A percentile compares a stretch with the other conserved stretches of the same genome.
Conservation (phyloP, 305 asterid genomes). For the Euphrasia arctica region DNA sequence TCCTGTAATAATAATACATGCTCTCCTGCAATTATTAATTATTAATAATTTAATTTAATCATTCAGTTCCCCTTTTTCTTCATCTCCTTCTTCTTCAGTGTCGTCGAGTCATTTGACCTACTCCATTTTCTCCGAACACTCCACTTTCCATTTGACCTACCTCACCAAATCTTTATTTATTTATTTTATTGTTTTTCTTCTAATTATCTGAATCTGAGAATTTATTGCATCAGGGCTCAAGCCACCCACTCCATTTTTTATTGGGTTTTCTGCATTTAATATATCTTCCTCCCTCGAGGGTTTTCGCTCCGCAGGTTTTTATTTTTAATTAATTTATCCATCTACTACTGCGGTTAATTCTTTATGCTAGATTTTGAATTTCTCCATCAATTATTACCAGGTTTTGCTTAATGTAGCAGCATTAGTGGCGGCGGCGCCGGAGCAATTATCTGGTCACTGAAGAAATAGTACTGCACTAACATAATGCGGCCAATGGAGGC, state of each 20-base stretch:
- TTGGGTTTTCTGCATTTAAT: slow-evolving; percentile 24
- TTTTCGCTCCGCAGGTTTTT: background rate
- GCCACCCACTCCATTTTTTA: slow-evolving; percentile 28
- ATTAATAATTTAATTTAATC: no score
- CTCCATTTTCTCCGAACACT: no score
- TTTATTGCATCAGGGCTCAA: slow-evolving; percentile 24
- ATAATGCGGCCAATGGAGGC: slow-evolving; percentile 28
- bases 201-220: slow-evolving; percentile 15
- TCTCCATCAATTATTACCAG: background rate
- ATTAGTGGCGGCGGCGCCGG: slow-evolving; percentile 12
- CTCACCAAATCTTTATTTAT: no score
- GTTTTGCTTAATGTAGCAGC: background rate
- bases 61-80: no score
- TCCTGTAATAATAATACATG: no score
- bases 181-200: no score
- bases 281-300: slow-evolving; percentile 5
- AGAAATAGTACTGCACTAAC: background rate
- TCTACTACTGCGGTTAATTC: no score
- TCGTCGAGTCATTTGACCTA: no score
- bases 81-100: no score
- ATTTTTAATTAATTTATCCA: slow-evolving; percentile 3
- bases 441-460: background rate
- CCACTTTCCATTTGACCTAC: no score
- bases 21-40: no score
- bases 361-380: background rate